Evolutionary conservation across 169 alveolate genomes (phyloP).

Genomic region (Toxoplasma gondii): DNA sequence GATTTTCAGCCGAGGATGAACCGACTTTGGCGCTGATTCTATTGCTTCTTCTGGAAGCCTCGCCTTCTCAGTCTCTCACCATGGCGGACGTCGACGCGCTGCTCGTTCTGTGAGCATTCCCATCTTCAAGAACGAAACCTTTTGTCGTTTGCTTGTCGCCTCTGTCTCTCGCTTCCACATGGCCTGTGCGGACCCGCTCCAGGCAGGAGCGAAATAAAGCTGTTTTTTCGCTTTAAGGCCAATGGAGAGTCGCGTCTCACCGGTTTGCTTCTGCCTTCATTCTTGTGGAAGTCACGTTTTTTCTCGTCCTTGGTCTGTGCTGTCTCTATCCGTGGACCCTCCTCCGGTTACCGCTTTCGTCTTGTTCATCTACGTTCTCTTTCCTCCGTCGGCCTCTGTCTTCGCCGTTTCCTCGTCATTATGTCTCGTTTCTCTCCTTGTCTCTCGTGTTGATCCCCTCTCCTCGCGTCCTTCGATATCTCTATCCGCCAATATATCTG

Average conservation of each 20-base stretch:
- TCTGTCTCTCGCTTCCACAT: neutral
- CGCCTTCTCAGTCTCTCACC: neutral
- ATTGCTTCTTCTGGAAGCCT: neutral
- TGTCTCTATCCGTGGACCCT: too few relatives aligned
- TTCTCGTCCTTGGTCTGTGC: neutral
- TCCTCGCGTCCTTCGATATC: too few relatives aligned
- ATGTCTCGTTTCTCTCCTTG: too few relatives aligned
- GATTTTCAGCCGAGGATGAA: neutral
- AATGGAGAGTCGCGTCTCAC: too few relatives aligned
- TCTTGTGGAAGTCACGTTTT: neutral
- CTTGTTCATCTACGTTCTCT: too few relatives aligned
- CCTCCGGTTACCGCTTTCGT: neutral
- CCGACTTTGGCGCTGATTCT: neutral
- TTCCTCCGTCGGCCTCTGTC: neutral
- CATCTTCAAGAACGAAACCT: too few relatives aligned
- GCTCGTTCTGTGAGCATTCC: conserved; percentile 13
- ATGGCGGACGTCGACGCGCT: conserved; percentile 2
- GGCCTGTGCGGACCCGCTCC: too few relatives aligned
- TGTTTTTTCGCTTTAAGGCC: too few relatives aligned
- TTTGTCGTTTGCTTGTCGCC: neutral
- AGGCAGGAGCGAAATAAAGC: too few relatives aligned
- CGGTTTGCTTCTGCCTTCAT: neutral
- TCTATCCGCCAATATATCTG: too few relatives aligned
- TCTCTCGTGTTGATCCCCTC: too few relatives aligned
- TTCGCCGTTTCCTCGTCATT: neutral